Conservation (phyloP, 495 filamentous ascomycete species). For the Polyplosphaeria fusca region DNA sequence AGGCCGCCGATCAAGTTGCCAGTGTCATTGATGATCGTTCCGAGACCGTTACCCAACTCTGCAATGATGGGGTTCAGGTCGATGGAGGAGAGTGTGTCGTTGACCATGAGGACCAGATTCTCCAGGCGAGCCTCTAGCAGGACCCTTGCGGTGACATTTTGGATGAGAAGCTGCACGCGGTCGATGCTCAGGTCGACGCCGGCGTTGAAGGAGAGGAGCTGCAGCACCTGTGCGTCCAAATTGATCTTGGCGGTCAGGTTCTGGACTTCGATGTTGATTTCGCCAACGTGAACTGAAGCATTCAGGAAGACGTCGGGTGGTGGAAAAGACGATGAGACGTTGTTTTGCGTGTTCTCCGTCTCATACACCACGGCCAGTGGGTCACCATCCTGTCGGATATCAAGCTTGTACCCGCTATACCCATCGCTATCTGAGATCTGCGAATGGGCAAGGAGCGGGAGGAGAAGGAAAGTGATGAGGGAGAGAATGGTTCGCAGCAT, state of each 20-base stretch:
- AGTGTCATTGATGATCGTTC: constrained; percentile 47
- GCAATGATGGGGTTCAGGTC: constrained; percentile 58
- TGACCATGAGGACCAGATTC: constrained; percentile 56
- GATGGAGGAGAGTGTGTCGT: constrained; percentile 50
- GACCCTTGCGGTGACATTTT: constrained; percentile 57
- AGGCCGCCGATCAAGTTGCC: constrained; percentile 36
- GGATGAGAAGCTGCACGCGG: constrained; percentile 50
- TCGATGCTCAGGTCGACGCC: constrained; percentile 55
- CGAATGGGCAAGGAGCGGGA: constrained; percentile 24
- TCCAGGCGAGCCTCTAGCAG: constrained; percentile 54
- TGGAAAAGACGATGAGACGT: constrained; percentile 40
- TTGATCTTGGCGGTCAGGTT: constrained; percentile 61
- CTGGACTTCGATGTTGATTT: constrained; percentile 52
- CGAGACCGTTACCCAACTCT: constrained; percentile 49
- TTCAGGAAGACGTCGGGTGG: constrained; percentile 57
- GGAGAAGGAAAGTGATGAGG: constrained; percentile 26
- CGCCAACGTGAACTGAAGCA: constrained; percentile 51
- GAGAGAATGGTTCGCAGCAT: constrained; percentile 34
- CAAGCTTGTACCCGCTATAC: constrained; percentile 55
- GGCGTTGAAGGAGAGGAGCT: constrained; percentile 55
- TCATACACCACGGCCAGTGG: constrained; percentile 49
- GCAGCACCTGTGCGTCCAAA: constrained; percentile 55
- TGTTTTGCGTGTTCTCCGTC: constrained; percentile 48
- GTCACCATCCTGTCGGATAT: constrained; percentile 44
- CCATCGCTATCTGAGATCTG: constrained; percentile 38